Evolutionary conservation across 768 basidiomycete species (phyloP), one percentile per base, ranked within the genome.

Genomic region (Peribolospora kevripleyi): DNA sequence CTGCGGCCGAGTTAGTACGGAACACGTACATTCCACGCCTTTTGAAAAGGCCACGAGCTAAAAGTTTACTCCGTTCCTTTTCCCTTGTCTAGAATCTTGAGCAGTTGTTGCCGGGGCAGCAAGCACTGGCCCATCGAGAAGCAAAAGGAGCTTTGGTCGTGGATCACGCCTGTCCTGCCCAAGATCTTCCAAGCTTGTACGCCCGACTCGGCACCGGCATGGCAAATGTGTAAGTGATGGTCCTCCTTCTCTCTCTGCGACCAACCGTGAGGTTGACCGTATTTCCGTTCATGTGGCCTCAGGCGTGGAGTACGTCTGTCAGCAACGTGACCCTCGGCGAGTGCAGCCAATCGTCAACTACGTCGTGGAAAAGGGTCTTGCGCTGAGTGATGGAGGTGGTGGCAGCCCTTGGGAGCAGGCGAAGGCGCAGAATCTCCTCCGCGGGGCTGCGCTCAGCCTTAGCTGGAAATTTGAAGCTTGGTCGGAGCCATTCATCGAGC

Each of bases 91-190:
- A 14, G 46, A 46, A 46, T 1, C 13, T 50, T 37, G 53, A 37
- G 38, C 45, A 51, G 67, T 61, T 46, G 53, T 66, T 55, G 54
- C 14, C 36, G 64, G 78, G 84, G 84, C 7, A 80, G 81, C 3
- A 87, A 87, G 66, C 84, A 88, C 64, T 93, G 88, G 88, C 73
- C 83, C 0, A 70, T 73, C 3, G 68, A 71, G n/a, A 76, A 78
- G 59, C 81, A 87, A 65, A 64, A 74, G 47, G 64, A 64, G 14
- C 66, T 93, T 2, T 88, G 84, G 84, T 68, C 72, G 46, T 93
- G 88, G 88, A 76, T 84, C 50, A 74, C 69, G 25, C 80, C 81
- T 0, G 71, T 75, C 42, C 73, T 87, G 52, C 72, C 73, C 14
- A 72, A 74, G 42, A 76, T 85, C 13, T 77, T 86, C 59, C 68